These are phyloP conservation scores for Pythium sukuiense DNA, from an alignment of 352 stramenopile genomes.

Conservation along the genomic window DNA sequence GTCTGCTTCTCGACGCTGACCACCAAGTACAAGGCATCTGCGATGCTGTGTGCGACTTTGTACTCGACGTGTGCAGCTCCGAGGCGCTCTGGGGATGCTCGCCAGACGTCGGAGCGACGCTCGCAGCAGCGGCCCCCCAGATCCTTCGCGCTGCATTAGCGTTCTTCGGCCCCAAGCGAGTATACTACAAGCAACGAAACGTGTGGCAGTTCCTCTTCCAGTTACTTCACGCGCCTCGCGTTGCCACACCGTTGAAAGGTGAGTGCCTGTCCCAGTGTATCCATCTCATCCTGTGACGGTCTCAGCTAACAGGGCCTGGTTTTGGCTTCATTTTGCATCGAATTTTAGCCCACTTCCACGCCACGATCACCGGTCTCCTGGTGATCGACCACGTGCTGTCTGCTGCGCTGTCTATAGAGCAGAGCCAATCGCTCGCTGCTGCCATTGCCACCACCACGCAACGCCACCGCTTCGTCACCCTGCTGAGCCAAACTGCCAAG, in stretches of 20 bases:
- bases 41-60: conserved; percentile 62
- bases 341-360: conserved; percentile 43
- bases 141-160: conserved; percentile 46
- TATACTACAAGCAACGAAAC: conserved; percentile 50
- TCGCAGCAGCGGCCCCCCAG: conserved; percentile 4
- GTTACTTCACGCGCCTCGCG: conserved; percentile 60
- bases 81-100: conserved; percentile 12
- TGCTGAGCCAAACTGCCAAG: conserved; percentile 23
- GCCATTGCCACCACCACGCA: conserved; percentile 36
- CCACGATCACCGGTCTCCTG: conserved; percentile 34
- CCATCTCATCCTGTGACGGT: not conserved
- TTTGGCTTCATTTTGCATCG: not conserved
- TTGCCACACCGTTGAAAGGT: conserved; percentile 32
- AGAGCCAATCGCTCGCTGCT: conserved; percentile 38
- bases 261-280: not conserved
- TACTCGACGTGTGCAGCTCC: conserved; percentile 38
- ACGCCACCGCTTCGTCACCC: conserved; percentile 51
- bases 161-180: conserved; percentile 49
- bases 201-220: conserved; percentile 77
- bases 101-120: not conserved
- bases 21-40: conserved; percentile 74
- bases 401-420: conserved; percentile 32
- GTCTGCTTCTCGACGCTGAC: conserved; percentile 51
- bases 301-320: not conserved
- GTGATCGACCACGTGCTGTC: conserved; percentile 31